A percentile compares a stretch with the other conserved stretches of the same genome.
Conservation (phyloP, 2,329 filamentous ascomycete species). For the Calonectria pseudoreteaudii region DNA sequence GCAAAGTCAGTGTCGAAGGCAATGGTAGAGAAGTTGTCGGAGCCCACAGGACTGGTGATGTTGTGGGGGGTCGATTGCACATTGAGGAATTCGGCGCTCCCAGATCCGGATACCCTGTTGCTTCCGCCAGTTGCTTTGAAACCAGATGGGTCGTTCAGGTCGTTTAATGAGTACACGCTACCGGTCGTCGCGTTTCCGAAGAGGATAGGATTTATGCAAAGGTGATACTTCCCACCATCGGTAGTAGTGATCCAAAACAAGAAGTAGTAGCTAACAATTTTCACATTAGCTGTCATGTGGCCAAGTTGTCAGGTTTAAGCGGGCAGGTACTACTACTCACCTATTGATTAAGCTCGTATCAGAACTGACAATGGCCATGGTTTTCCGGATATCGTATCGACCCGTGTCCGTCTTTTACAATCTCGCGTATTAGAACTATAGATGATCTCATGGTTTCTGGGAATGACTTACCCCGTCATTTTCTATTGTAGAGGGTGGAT, state of each 20-base stretch:
- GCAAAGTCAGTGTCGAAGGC: background rate
- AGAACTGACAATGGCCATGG: background rate
- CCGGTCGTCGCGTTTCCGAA: background rate
- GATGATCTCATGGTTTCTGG: no score
- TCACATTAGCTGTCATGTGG: background rate
- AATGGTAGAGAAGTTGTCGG: background rate
- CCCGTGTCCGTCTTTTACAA: background rate
- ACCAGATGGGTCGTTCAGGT: background rate
- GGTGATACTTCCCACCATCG: background rate
- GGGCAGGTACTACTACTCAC: background rate
- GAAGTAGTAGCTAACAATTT: background rate
- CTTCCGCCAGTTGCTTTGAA: background rate
- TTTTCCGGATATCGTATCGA: background rate
- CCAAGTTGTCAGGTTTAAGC: background rate
- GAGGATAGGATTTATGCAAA: background rate
- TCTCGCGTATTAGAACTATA: background rate
- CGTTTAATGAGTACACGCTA: background rate
- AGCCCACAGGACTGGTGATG: background rate
- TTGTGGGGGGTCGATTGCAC: background rate
- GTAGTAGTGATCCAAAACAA: background rate
- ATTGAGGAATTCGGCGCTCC: background rate
- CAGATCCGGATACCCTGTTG: background rate
- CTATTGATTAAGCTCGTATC: background rate
- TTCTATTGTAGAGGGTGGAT: background rate
- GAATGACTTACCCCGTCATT: background rate